These are phyloP conservation scores for Punica granatum DNA, from an alignment of 345 rosid genomes.

Conservation along the genomic window DNA sequence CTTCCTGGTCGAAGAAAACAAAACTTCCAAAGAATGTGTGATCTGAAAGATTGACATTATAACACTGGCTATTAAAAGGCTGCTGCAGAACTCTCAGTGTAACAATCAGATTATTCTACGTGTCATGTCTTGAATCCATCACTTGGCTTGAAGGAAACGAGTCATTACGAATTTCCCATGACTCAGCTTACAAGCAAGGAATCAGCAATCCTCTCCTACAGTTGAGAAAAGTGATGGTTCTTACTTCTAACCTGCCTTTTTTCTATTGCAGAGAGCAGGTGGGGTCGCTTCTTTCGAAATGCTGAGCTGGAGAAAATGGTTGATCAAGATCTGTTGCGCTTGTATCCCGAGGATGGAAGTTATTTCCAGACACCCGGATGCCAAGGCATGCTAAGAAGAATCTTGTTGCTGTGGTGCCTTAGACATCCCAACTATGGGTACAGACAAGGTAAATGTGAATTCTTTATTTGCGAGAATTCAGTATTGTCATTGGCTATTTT, in stretches of 20 bases:
- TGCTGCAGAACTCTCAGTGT: background rate
- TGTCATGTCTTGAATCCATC: background rate
- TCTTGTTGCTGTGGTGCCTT: conserved; percentile 88
- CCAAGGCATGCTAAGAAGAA: conserved; percentile 91
- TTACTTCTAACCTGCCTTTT: background rate
- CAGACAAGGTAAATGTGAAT: conserved; percentile 56
- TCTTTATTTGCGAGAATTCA: background rate
- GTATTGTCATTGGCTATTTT: background rate
- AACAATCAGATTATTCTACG: background rate
- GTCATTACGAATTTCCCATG: no score
- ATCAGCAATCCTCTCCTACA: background rate
- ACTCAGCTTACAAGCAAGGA: background rate
- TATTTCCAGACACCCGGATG: conserved; percentile 95
- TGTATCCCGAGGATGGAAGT: conserved; percentile 90
- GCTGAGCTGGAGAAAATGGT: conserved; percentile 93
- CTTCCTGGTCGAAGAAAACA: background rate
- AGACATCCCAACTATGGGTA: conserved; percentile 80
- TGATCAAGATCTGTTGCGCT: conserved; percentile 86
- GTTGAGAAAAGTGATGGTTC: background rate
- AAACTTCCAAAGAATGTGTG: no score
- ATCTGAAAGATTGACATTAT: background rate
- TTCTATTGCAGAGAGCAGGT: conserved; percentile 61
- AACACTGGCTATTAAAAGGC: background rate
- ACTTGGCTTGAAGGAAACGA: background rate
- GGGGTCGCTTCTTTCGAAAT: conserved; percentile 90